Conservation (phyloP, 2,329 filamentous ascomycete species). For the Xenoacremonium recifei region DNA sequence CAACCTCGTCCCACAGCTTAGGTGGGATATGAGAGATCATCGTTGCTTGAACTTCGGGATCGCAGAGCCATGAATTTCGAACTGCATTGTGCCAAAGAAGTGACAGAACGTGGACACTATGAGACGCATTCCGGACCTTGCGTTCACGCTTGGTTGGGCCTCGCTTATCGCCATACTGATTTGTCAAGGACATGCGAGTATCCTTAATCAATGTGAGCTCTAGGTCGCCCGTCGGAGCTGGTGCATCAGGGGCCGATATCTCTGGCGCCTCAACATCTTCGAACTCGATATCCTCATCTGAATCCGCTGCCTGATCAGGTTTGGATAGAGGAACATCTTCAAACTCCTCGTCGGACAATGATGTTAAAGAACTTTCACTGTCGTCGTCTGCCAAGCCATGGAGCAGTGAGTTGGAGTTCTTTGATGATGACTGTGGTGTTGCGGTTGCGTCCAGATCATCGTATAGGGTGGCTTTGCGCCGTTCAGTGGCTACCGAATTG, state of each 20-base stretch:
- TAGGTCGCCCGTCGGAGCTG: slow-evolving; percentile 62
- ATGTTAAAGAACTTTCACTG: slow-evolving; percentile 47
- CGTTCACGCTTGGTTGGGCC: slow-evolving; percentile 84
- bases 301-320: slow-evolving; percentile 35
- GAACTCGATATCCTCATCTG: slow-evolving; percentile 51
- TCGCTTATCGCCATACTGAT: slow-evolving; percentile 68
- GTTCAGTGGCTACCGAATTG: slow-evolving; percentile 12
- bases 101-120: slow-evolving; percentile 85
- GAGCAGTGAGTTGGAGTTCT: slow-evolving; percentile 41
- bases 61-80: slow-evolving; percentile 80
- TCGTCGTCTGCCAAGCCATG: slow-evolving; percentile 41
- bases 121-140: slow-evolving; percentile 72
- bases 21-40: slow-evolving; percentile 72
- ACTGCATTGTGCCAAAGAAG: slow-evolving; percentile 88
- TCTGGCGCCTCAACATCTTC: slow-evolving; percentile 65
- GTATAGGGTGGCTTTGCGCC: slow-evolving; percentile 57
- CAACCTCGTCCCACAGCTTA: slow-evolving; percentile 68
- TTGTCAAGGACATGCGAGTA: slow-evolving; percentile 58
- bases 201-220: slow-evolving; percentile 68
- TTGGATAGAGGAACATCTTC: slow-evolving; percentile 42
- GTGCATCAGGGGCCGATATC: slow-evolving; percentile 45
- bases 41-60: slow-evolving; percentile 71
- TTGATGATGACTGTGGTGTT: slow-evolving; percentile 42
- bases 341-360: slow-evolving; percentile 58
- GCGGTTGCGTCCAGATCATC: slow-evolving; percentile 57